Evolutionary conservation across 176 grass and related monocot species (phyloP).

Genomic region (Phoenix roebelenii): DNA sequence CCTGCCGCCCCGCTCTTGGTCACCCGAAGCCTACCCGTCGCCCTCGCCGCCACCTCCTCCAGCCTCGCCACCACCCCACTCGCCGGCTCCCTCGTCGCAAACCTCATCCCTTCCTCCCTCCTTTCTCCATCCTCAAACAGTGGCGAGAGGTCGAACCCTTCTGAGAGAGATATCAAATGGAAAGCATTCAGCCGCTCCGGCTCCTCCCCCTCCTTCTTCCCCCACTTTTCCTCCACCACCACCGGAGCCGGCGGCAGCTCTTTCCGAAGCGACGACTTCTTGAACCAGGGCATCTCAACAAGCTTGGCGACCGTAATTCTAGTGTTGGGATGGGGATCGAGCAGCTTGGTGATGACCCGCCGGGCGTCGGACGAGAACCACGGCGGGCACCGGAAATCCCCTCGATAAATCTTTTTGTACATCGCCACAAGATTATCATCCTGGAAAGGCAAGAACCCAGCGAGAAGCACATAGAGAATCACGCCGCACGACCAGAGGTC

Average conservation of each 20-base stretch:
- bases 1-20: constrained; percentile 14
- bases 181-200: constrained; percentile 14
- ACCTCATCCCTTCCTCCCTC: constrained; percentile 8
- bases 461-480: constrained; percentile 15
- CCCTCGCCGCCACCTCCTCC: constrained; percentile 2
- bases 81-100: constrained; percentile 12
- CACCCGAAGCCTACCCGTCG: constrained; percentile 13
- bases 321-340: constrained; percentile 13
- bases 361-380: constrained; percentile 19
- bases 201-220: constrained; percentile 11
- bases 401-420: constrained; percentile 14
- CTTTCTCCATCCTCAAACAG: background rate
- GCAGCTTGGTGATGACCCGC: constrained; percentile 8
- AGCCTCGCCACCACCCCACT: constrained; percentile 8
- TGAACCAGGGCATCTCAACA: constrained; percentile 12
- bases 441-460: constrained; percentile 17
- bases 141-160: constrained; percentile 15
- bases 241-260: background rate
- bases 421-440: constrained; percentile 14
- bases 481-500: constrained; percentile 17
- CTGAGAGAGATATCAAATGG: constrained; percentile 12
- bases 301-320: constrained; percentile 10
- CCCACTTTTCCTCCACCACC: background rate
- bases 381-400: constrained; percentile 17
- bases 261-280: background rate